Base-by-base conservation (phyloP, 2,329 filamentous ascomycete genomes). In the Nigrospora oryzae region DNA sequence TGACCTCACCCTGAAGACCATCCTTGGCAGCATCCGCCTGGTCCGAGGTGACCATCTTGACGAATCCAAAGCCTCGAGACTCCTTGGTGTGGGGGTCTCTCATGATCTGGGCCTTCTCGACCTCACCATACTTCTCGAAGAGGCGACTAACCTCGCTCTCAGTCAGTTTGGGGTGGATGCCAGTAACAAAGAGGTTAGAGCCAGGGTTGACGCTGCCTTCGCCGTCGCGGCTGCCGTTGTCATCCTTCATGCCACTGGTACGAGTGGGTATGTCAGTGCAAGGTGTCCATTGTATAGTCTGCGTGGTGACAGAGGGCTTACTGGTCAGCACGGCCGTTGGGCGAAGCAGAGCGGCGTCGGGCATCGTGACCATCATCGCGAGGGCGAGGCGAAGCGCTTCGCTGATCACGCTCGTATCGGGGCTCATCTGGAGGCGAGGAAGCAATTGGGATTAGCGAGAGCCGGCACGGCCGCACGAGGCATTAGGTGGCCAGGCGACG, bases 41-140 rank as follows among this genome's bases (percentile, higher is more conserved):
- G 45, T 97, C 91, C 40, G 88, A 81, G 47, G 89, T 94, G 49
- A 89, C 83, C 91, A 98, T 97, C 75, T 98, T 97, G 65, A 98
- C 93, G 72, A 98, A 98, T 46, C 93, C 93, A 55, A 98, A 98
- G 54, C 93, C 93, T 68, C 93, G 93, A 56, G 91, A 97, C 70
- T 98, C 93, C 71, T 95, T 95, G 61, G 88, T 94, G 69, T 98
- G 93, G 50, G 93, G 93, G 63, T 98, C 93, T 61, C 91, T 83
- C 93, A 98, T 98, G 72, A 98, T 98, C 67, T 96, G 94, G 74
- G 91, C 97, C 71, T 94, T 97, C 72, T 97, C 91, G 43, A 98
- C 93, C 63, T 95, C 89, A 56, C 93, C 93, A 61, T 97, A 97
- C 71, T 97, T 98, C 71, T 96, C 89, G 62, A 98, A 98, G 54